Percentiles rank a stretch among this genome's conserved stretches.
Evolutionary conservation across 805 yeast species (phyloP).

Genomic region (Barnettozyma californica): DNA sequence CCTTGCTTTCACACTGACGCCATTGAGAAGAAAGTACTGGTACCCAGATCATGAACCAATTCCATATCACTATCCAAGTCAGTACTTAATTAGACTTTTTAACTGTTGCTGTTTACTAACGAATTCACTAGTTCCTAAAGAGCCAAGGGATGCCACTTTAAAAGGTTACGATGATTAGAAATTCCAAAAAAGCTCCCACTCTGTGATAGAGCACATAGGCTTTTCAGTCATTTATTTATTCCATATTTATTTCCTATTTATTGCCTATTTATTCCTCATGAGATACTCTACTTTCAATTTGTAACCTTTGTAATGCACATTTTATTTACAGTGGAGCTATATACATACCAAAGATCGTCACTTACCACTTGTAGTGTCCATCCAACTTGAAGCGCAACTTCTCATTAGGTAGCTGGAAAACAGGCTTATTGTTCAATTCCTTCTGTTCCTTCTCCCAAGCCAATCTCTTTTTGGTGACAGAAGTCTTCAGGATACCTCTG

Average conservation of each 20-base stretch:
- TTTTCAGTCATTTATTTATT: background rate
- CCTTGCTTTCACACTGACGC: constrained; percentile 53
- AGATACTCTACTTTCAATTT: background rate
- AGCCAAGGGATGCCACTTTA: constrained; percentile 43
- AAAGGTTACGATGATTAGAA: constrained; percentile 51
- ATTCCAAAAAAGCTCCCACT: background rate
- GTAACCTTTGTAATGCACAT: constrained; percentile 4
- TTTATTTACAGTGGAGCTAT: constrained; percentile 9
- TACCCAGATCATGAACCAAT: constrained; percentile 62
- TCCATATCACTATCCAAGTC: constrained; percentile 44
- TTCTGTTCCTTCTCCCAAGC: constrained; percentile 53
- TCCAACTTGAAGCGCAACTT: constrained; percentile 44
- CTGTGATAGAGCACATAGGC: constrained; percentile 1
- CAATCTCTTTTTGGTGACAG: constrained; percentile 55
- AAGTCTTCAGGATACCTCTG: constrained; percentile 67
- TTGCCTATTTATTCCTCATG: constrained; percentile 10
- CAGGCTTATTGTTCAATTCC: constrained; percentile 46
- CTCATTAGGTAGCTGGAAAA: constrained; percentile 39
- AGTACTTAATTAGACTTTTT: constrained; percentile 6
- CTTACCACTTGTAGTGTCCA: constrained; percentile 53
- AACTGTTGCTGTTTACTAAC: constrained; percentile 4
- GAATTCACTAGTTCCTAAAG: constrained; percentile 40
- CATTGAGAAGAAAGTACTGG: constrained; percentile 62
- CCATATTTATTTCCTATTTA: constrained; percentile 10
- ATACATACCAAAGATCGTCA: constrained; percentile 3